phyloP scores from a whole-genome alignment of 2,329 filamentous ascomycete species.

The Penicillium polonicum region DNA sequence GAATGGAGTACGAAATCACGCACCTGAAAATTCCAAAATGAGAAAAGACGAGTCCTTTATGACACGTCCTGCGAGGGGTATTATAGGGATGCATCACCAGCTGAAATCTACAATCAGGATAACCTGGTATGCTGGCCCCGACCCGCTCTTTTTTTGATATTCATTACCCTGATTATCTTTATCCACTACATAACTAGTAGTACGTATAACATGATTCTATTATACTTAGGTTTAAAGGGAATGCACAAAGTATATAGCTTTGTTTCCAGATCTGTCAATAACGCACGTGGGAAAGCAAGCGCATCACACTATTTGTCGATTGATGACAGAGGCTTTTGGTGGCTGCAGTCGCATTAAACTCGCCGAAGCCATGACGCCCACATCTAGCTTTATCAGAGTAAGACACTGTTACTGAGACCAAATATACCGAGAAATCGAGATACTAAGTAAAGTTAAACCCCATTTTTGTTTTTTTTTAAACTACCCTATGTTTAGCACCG shows the following conservation, averaged over 20 bases:
- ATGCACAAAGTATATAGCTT: neutral
- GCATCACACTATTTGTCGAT: neutral
- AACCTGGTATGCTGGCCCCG: slow-evolving; percentile 8
- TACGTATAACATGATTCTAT: neutral
- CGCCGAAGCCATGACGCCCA: neutral
- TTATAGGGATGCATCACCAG: neutral
- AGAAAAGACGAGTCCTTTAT: neutral
- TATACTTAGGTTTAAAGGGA: fast-evolving
- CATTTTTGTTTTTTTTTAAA: too few relatives aligned
- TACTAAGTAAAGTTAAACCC: too few relatives aligned
- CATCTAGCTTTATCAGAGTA: neutral
- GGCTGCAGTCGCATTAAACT: neutral
- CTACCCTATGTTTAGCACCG: too few relatives aligned
- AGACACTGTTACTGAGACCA: neutral
- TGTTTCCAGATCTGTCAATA: neutral
- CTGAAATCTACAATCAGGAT: slow-evolving; percentile 14
- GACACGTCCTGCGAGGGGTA: neutral
- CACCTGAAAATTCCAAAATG: neutral
- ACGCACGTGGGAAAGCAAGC: neutral
- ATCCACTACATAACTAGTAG: neutral
- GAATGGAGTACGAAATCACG: neutral
- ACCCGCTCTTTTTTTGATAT: neutral
- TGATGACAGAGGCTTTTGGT: neutral
- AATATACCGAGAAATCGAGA: too few relatives aligned
- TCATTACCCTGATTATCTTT: neutral